Evolutionary conservation across 345 rosid genomes (phyloP), one percentile per base, ranked within the genome.

Genomic region (Gossypium anomalum): DNA sequence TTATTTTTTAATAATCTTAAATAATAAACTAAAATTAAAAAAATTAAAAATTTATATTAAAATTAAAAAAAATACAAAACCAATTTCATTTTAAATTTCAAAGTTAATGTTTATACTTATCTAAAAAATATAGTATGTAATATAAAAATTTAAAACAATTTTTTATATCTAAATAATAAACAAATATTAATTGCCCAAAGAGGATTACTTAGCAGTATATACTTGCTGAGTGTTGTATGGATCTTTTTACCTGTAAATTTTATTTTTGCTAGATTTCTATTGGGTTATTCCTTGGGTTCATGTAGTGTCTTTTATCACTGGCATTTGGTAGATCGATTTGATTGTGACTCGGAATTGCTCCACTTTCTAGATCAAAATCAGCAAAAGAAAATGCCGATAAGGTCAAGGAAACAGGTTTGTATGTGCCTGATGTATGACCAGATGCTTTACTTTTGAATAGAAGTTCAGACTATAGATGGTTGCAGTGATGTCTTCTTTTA

Each of bases 181-280:
- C 27, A 25, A 25, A 25, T 25, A 25, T 25, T 25, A 25, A 25
- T 25, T 25, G 2, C 27, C 20, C 27, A 25, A 5, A 25, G 20
- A 44, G 5, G 17, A 4, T 47, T 27, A 17, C 19, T 44, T 47
- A 13, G 38, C 71, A 45, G 19, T 20, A 13, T 13, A 38, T 12
- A 64, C 43, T 76, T 86, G 38, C 74, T 91, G 22, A 81, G 72
- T 70, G 76, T 82, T 67, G 97, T 94, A 90, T 76, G 94, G 67
- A 45, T 59, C 64, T 49, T 17, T 14, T 56, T 71, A 63, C 75
- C 74, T 48, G 25, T 71, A 2, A 57, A 29, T 59, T 61, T 67
- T 2, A 29, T 59, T 58, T 70, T 73, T 23, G 8, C 10, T 62
- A 48, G 67, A 61, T 47, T 29, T 73, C 0, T 29, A 38, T 17